A percentile compares a stretch with the other conserved stretches of the same genome.
phyloP scores from a whole-genome alignment of 805 yeast species.

The Myxozyma neglecta region DNA sequence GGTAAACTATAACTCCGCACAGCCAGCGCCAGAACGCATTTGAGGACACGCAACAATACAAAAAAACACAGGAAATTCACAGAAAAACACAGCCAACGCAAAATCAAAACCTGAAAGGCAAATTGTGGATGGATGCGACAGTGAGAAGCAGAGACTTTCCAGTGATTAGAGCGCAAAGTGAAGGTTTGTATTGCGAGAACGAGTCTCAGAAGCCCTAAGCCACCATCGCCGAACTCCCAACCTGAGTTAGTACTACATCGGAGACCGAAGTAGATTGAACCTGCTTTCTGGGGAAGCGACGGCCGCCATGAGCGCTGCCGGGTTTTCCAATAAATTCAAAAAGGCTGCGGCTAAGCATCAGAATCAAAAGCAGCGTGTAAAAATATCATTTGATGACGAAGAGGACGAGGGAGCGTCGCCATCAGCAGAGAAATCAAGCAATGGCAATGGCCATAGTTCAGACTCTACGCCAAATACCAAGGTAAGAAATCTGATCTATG shows the following conservation, averaged over 20 bases:
- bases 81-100: background rate
- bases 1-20: background rate
- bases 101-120: background rate
- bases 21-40: constrained; percentile 6
- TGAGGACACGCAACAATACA: background rate
- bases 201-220: background rate
- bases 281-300: background rate
- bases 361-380: constrained; percentile 10
- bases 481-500: background rate
- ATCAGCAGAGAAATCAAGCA: background rate
- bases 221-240: constrained; percentile 3
- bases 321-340: constrained; percentile 9
- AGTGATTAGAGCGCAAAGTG: background rate
- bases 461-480: background rate
- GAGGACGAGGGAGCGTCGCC: constrained; percentile 7
- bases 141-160: background rate
- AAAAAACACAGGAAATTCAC: background rate
- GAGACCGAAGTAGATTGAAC: no score
- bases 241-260: no score
- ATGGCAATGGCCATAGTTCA: background rate
- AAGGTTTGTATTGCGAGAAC: background rate
- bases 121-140: background rate
- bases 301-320: constrained; percentile 10
- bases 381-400: constrained; percentile 19
- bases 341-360: constrained; percentile 16